phyloP scores from a whole-genome alignment of 75 land plant species.

The Chamaecyparis obtusa region DNA sequence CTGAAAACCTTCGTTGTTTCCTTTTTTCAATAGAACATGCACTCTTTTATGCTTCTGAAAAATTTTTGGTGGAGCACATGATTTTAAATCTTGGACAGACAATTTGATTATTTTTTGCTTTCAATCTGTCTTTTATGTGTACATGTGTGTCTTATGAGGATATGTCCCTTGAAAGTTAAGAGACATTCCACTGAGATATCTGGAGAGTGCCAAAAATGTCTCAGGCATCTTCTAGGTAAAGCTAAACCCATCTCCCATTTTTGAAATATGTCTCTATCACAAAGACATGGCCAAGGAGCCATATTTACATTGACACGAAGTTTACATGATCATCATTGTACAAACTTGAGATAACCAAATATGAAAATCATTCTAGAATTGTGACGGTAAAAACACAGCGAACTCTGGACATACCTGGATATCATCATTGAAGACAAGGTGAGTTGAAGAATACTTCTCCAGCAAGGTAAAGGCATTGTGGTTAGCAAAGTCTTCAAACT shows the following conservation, averaged over 20 bases:
- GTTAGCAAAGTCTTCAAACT: constrained; percentile 99
- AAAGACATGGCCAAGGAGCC: not conserved
- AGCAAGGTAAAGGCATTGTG: constrained; percentile 94
- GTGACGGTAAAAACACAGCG: not conserved
- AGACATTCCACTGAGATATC: not conserved
- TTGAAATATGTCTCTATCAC: not conserved
- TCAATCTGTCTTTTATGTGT: not conserved
- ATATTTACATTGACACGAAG: not conserved
- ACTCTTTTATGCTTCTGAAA: not conserved
- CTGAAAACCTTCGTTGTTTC: not conserved
- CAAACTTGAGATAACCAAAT: not conserved
- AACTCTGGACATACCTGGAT: constrained; percentile 62
- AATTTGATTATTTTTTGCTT: not conserved
- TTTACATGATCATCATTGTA: not conserved
- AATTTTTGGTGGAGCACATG: not conserved
- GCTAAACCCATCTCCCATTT: not conserved
- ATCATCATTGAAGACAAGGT: constrained; percentile 97
- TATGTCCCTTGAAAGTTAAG: not conserved
- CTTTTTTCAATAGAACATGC: not conserved
- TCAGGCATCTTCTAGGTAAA: not conserved
- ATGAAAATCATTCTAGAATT: not conserved
- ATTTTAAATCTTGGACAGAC: not conserved
- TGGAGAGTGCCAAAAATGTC: not conserved
- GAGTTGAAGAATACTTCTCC: constrained; percentile 70
- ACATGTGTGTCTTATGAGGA: not conserved